Evolutionary conservation across 1,284 basidiomycete genomes (phyloP), one percentile per base, ranked within the genome.

Genomic region (Ceratobasidium sp.): DNA sequence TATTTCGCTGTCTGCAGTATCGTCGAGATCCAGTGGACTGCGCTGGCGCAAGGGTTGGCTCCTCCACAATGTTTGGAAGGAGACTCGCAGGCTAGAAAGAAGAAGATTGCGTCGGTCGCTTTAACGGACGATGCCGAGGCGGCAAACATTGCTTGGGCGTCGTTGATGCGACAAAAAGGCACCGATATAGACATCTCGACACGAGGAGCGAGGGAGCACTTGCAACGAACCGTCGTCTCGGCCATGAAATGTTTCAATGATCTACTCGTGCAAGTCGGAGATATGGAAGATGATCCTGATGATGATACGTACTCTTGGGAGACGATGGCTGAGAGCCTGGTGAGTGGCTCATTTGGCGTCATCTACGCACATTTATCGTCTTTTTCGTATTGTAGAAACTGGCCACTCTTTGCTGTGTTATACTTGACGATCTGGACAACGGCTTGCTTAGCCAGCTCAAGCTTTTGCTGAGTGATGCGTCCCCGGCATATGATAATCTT

Each of bases 1-100:
- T 94, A 95, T 80, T 95, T 96, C 79, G 88, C 93, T 72, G 88
- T 94, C 7, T 94, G 94, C 82, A 94, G 92, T 78, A 88, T 92
- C 37, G 87, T 95, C 79, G 94, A 95, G 80, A 89, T 89, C 34
- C 88, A 93, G 78, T 94, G 92, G 89, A 94, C 92, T 0, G 86
- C 93, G 19, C 85, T 96, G 16, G 91, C 94, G 0, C 94, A 95
- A 80, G 87, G 87, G 0, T 83, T 95, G 58, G 86, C 85, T 8
- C 84, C 87, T n/a, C 81, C 85, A 27, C 76, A 76, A 27, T 41
- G 16, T 13, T 31, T 43, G 48, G 48, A 16, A 1, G 27, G 51
- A 46, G 29, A 34, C 39, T 29, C 62, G 43, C 73, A 76, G 29
- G 77, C 77, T 13, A 74, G 76, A n/a, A 74, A 78, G 74, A 72